A percentile compares a stretch with the other conserved stretches of the same genome.
These are phyloP conservation scores for Esteya vermicola DNA, from an alignment of 2,329 filamentous ascomycete species.

Conservation along the genomic window DNA sequence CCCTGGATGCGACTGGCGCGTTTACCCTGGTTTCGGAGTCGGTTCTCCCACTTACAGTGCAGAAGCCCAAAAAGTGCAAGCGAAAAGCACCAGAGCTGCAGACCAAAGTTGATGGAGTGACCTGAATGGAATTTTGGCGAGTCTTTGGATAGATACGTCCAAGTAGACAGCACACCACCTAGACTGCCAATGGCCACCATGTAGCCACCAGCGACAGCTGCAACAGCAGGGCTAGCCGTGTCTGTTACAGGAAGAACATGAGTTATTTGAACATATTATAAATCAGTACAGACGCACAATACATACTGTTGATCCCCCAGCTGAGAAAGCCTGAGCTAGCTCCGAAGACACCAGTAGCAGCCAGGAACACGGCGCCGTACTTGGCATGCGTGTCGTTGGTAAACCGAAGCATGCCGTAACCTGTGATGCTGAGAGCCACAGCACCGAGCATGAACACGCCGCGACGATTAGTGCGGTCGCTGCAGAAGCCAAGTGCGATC, in stretches of 20 bases:
- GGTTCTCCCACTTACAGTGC: slow-evolving; percentile 41
- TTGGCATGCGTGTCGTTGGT: slow-evolving; percentile 24
- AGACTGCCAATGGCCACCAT: slow-evolving; percentile 40
- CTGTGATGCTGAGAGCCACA: slow-evolving; percentile 28
- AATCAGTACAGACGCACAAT: background rate
- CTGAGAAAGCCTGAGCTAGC: slow-evolving; percentile 42
- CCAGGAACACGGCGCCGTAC: slow-evolving; percentile 40
- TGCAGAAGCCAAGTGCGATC: slow-evolving; percentile 22
- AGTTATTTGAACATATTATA: too few relatives aligned
- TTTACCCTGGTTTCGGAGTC: slow-evolving; percentile 28
- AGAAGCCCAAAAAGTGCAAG: slow-evolving; percentile 32
- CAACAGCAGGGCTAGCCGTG: slow-evolving; percentile 38
- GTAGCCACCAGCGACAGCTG: slow-evolving; percentile 40
- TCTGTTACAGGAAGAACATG: too few relatives aligned
- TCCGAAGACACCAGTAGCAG: slow-evolving; percentile 40
- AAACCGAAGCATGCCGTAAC: slow-evolving; percentile 38
- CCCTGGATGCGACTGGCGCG: slow-evolving; percentile 34
- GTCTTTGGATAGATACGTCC: slow-evolving; percentile 36
- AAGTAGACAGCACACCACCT: slow-evolving; percentile 42
- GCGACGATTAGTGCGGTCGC: slow-evolving; percentile 26
- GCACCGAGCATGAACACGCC: slow-evolving; percentile 26
- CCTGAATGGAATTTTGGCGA: slow-evolving; percentile 31
- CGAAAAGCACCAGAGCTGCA: slow-evolving; percentile 28
- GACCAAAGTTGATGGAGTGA: slow-evolving; percentile 41
- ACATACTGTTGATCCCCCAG: slow-evolving; percentile 41